Evolutionary conservation across 1,284 basidiomycete species (phyloP), one percentile per base, ranked within the genome.

Genomic region (Trichosporon asahii): DNA sequence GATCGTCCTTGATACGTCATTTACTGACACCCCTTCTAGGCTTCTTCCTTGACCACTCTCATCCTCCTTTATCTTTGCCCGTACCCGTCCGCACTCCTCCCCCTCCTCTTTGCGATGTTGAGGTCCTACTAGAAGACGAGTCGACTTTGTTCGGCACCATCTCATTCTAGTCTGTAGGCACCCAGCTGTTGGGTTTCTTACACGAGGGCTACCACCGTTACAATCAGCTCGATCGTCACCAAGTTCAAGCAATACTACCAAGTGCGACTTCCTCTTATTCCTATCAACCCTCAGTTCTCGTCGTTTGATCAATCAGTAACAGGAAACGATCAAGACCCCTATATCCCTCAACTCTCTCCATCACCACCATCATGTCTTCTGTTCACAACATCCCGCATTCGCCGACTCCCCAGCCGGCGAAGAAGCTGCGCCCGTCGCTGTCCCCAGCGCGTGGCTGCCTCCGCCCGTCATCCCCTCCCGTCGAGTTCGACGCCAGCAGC

Each of bases 341-440:
- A 18, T 37, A 14, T 29, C 33, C 40, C 55, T 18, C 23, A 31
- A 25, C 31, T 7, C 23, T 33, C 61, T 27, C 3, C 15, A 33
- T 15, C 11, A 14, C 18, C 29, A 25, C 61, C 21, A 70, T 66
- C 60, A 73, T 70, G 69, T 70, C 69, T 8, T 65, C 70, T 44
- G 60, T 63, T 49, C 63, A 44, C 64, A 49, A 60, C 57, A 40
- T 69, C 65, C 27, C 44, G 35, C 69, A 67, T 29, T 70, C 71
- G 27, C 71, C 71, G 27, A 67, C 49, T 37, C 66, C 69, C 12
- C 61, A 66, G 66, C 72, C 76, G 57, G 66, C 71, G 29, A 78
- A 76, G 74, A 75, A 76, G 57, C 74, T 82, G 33, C 75, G 81
- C 64, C 79, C 81, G 6, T 82, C 80, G 61, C 76, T 82, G 31